Conservation (phyloP, 352 stramenopile genomes). For the Aphanomyces cochlioides region DNA sequence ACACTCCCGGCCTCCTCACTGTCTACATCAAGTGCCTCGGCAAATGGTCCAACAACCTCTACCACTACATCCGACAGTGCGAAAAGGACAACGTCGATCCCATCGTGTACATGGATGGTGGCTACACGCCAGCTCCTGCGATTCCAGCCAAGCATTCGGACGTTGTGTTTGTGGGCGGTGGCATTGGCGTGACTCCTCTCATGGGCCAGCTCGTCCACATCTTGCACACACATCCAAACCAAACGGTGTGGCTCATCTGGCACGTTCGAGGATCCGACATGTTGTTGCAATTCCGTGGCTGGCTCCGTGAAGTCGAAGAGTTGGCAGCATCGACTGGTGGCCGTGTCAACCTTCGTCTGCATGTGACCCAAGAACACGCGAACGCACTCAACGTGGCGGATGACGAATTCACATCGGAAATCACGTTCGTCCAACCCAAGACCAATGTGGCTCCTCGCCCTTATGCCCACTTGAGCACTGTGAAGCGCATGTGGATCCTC, state of each 20-base stretch:
- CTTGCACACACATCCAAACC: slow-evolving; percentile 2
- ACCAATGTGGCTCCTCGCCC: not conserved
- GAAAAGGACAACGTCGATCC: slow-evolving; percentile 34
- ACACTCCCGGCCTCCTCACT: slow-evolving; percentile 32
- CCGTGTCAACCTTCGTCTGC: not conserved
- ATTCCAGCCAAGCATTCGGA: slow-evolving; percentile 34
- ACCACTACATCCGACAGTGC: slow-evolving; percentile 36
- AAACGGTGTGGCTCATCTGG: slow-evolving; percentile 25
- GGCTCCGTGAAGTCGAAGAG: slow-evolving; percentile 8
- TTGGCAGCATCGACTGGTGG: not conserved
- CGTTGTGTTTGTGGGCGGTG: slow-evolving; percentile 39
- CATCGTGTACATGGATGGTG: slow-evolving; percentile 37
- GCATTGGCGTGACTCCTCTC: slow-evolving; percentile 34
- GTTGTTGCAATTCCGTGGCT: slow-evolving; percentile 17
- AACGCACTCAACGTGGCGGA: not conserved
- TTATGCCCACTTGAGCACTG: not conserved
- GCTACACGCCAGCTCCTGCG: slow-evolving; percentile 31
- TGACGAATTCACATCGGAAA: not conserved
- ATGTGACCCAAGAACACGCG: slow-evolving; percentile 19
- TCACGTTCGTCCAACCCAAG: not conserved
- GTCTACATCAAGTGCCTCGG: slow-evolving; percentile 33
- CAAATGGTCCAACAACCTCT: slow-evolving; percentile 32
- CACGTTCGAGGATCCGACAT: slow-evolving; percentile 7
- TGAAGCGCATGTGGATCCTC: slow-evolving; percentile 70
- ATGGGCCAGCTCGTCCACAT: slow-evolving; percentile 22